These are phyloP conservation scores for Yarrowia osloensis DNA, from an alignment of 805 yeast genomes.

Conservation along the genomic window DNA sequence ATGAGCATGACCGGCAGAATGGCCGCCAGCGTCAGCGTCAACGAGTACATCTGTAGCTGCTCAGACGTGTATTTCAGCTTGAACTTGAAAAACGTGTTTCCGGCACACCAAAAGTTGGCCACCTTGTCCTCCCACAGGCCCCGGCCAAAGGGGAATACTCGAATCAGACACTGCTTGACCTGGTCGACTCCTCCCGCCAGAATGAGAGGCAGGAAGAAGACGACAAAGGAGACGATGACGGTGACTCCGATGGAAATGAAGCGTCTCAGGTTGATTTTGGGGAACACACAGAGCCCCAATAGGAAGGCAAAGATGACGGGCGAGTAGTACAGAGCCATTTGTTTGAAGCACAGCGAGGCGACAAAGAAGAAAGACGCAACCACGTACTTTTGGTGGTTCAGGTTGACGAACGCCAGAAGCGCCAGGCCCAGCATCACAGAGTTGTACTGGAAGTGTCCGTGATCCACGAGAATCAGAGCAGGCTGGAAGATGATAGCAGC, in stretches of 20 bases:
- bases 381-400: constrained; percentile 63
- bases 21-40: constrained; percentile 45
- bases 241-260: constrained; percentile 64
- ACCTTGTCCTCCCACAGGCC: constrained; percentile 98
- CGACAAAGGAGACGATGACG: constrained; percentile 56
- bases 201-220: constrained; percentile 63
- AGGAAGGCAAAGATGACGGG: constrained; percentile 84
- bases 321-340: constrained; percentile 92
- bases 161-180: constrained; percentile 55
- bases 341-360: constrained; percentile 79
- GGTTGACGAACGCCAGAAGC: constrained; percentile 63
- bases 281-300: constrained; percentile 54
- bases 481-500: constrained; percentile 87
- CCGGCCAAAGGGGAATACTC: constrained; percentile 89
- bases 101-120: constrained; percentile 97
- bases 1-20: constrained; percentile 59
- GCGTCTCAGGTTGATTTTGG: constrained; percentile 56
- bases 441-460: constrained; percentile 96
- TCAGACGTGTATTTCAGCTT: constrained; percentile 53
- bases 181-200: constrained; percentile 46
- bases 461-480: constrained; percentile 78
- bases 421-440: constrained; percentile 91
- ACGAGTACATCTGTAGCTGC: constrained; percentile 58
- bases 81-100: constrained; percentile 76
- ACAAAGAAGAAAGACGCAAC: constrained; percentile 78